phyloP scores from a whole-genome alignment of 768 basidiomycete species.

The Ramaria sp. region DNA sequence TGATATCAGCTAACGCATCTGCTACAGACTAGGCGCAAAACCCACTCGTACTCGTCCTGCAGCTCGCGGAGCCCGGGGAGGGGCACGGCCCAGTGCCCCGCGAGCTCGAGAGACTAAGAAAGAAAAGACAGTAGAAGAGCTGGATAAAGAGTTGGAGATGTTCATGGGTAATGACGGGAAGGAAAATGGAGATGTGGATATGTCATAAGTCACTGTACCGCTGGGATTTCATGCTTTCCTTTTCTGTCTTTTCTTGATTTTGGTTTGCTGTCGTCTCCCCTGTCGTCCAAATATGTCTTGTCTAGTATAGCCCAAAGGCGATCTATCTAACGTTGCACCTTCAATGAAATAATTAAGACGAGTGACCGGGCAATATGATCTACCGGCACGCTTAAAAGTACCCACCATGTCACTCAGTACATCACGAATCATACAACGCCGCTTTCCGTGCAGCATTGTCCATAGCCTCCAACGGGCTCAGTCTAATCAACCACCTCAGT shows the following conservation, averaged over 20 bases:
- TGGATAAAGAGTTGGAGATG: conserved; percentile 82
- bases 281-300: not conserved
- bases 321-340: no score
- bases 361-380: no score
- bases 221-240: not conserved
- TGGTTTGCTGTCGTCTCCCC: not conserved
- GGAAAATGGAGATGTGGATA: conserved; percentile 39
- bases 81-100: conserved; percentile 21
- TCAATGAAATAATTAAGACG: no score
- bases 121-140: conserved; percentile 67
- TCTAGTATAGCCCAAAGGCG: not conserved
- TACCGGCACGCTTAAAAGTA: no score
- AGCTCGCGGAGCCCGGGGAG: conserved; percentile 23
- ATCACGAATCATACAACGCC: not conserved
- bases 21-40: conserved; percentile 17
- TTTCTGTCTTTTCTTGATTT: not conserved
- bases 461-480: not conserved
- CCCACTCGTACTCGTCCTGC: conserved; percentile 32
- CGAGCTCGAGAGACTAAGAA: conserved; percentile 28
- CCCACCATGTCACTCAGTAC: not conserved
- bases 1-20: not conserved
- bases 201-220: conserved; percentile 22
- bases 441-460: not conserved
- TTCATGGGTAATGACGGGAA: conserved; percentile 48
- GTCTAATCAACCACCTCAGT: not conserved